phyloP scores from a whole-genome alignment of 1,284 basidiomycete genomes.

The Pisolithus thermaeus region DNA sequence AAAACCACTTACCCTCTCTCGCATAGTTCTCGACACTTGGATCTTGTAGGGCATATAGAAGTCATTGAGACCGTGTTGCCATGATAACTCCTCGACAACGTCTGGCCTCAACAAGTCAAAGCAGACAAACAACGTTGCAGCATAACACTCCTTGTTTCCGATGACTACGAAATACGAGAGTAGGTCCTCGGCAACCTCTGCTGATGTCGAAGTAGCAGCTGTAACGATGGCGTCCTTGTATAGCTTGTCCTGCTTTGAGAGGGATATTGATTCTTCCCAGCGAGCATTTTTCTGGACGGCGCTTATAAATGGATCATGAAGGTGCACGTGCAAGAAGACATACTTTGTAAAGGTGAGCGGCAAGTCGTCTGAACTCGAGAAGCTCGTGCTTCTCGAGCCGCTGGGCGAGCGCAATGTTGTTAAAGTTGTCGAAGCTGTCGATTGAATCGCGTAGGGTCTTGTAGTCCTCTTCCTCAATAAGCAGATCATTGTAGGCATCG shows the following conservation, averaged over 20 bases:
- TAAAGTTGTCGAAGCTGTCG: constrained; percentile 98
- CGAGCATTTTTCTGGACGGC: constrained; percentile 75
- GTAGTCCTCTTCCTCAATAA: constrained; percentile 99
- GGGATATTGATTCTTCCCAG: constrained; percentile 92
- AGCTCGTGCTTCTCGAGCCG: constrained; percentile 88
- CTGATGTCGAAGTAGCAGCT: constrained; percentile 74
- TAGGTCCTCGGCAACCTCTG: constrained; percentile 90
- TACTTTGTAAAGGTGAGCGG: constrained; percentile 94
- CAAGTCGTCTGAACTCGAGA: constrained; percentile 92
- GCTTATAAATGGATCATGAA: constrained; percentile 4
- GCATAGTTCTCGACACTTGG: constrained; percentile 73
- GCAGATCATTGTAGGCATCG: constrained; percentile 92
- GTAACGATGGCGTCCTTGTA: constrained; percentile 97
- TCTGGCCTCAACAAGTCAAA: constrained; percentile 92
- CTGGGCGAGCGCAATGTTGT: constrained; percentile 83
- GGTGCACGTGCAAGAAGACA: background rate
- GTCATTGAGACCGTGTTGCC: constrained; percentile 93
- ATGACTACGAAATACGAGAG: constrained; percentile 94
- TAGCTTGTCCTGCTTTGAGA: constrained; percentile 94
- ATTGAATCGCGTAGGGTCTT: constrained; percentile 95
- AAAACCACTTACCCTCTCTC: constrained; percentile 50
- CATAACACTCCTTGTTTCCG: constrained; percentile 97
- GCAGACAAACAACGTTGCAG: constrained; percentile 84
- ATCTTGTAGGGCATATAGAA: constrained; percentile 96
- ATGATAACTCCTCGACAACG: constrained; percentile 90